Evolutionary conservation across 495 filamentous ascomycete genomes (phyloP).

Genomic region (Thermothielavioides terrestris): DNA sequence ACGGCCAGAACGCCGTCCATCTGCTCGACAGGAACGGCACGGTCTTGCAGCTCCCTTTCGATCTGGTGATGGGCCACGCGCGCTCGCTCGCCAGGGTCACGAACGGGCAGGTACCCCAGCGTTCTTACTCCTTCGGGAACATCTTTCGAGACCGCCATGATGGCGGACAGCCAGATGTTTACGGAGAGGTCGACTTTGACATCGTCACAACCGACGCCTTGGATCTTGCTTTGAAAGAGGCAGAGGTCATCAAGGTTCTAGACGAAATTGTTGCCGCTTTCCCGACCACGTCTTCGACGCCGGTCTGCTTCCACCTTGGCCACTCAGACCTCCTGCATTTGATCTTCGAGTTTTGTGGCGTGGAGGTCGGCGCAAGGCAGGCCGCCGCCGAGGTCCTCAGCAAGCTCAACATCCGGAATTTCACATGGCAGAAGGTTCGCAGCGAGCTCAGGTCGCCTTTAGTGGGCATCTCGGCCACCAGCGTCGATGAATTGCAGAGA

Average conservation of each 20-base stretch:
- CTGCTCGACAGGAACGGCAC: conserved; percentile 76
- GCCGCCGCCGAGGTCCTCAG: conserved; percentile 75
- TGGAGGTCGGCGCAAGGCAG: conserved; percentile 57
- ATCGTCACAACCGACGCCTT: conserved; percentile 70
- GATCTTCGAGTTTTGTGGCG: conserved; percentile 81
- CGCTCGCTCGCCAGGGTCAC: conserved; percentile 66
- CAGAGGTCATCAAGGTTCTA: conserved; percentile 87
- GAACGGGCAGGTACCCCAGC: conserved; percentile 50
- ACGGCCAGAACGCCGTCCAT: conserved; percentile 57
- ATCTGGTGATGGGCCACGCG: conserved; percentile 84
- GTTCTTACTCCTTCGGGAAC: conserved; percentile 80
- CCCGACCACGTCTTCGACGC: conserved; percentile 56
- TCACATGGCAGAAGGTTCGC: conserved; percentile 77
- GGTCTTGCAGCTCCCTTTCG: conserved; percentile 81
- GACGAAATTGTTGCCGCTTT: conserved; percentile 85
- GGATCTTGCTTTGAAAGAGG: conserved; percentile 85
- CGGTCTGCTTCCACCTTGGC: conserved; percentile 88
- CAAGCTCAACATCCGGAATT: conserved; percentile 76
- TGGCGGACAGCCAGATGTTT: conserved; percentile 70
- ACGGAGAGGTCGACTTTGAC: conserved; percentile 91
- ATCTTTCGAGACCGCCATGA: conserved; percentile 72
- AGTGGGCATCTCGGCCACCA: conserved; percentile 78
- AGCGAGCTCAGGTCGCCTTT: conserved; percentile 71
- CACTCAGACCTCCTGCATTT: conserved; percentile 76
- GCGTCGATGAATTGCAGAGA: conserved; percentile 76